Evolutionary conservation across 2,329 filamentous ascomycete genomes (phyloP).

Genomic region (Immersiporthe knoxdaviesiana): DNA sequence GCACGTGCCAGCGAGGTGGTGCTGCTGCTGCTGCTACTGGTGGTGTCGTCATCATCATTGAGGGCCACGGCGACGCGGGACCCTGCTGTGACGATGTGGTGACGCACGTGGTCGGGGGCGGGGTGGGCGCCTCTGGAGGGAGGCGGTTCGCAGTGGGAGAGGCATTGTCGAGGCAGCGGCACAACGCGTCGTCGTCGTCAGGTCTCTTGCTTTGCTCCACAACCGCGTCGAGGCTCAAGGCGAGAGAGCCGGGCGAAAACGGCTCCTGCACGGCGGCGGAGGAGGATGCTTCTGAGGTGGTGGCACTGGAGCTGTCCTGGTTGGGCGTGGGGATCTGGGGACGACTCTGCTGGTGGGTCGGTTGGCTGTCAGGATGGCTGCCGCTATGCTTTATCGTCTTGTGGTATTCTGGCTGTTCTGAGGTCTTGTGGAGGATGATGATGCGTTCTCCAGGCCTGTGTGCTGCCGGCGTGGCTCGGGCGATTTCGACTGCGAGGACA

Average conservation of each 20-base stretch:
- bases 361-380: neutral
- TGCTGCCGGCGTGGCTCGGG: neutral
- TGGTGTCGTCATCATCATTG: neutral
- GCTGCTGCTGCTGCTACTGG: no score
- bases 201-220: slow-evolving; percentile 14
- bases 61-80: neutral
- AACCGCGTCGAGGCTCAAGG: slow-evolving; percentile 25
- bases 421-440: slow-evolving; percentile 11
- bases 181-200: slow-evolving; percentile 3
- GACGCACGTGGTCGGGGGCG: neutral
- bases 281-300: slow-evolving; percentile 2
- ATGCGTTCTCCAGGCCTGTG: slow-evolving; percentile 14
- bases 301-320: neutral
- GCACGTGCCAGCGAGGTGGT: slow-evolving; percentile 14
- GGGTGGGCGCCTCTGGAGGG: neutral
- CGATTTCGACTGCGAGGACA: slow-evolving; percentile 23
- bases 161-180: slow-evolving; percentile 14
- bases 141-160: neutral
- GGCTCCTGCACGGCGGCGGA: slow-evolving; percentile 24
- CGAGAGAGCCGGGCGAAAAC: slow-evolving; percentile 20
- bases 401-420: neutral
- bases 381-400: neutral
- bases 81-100: neutral
- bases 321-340: neutral
- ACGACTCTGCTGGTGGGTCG: neutral